Evolutionary conservation across 148 eudicot genomes (phyloP), one percentile per base, ranked within the genome.

Genomic region (Arctostaphylos glauca): DNA sequence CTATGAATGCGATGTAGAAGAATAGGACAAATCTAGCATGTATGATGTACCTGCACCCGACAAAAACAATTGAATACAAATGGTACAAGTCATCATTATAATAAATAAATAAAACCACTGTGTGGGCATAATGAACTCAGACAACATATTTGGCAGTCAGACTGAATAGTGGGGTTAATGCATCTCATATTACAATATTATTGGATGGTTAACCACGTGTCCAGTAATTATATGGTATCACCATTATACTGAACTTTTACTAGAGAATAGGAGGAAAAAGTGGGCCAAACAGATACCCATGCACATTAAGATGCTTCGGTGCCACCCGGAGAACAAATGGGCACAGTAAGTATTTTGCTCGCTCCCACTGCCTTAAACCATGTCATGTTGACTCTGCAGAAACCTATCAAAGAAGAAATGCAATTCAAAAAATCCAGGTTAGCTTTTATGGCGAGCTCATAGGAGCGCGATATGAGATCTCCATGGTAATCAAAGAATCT

Each of bases 361-460:
- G 52, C 58, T 76, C 50, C 73, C 59, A 41, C 21, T 12, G 81
- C 68, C 60, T 19, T 77, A 14, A 14, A 53, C 18, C 43, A 58
- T 58, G 78, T n/a, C 62, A 16, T 18, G 54, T 75, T 68, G 64
- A 18, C 10, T 44, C 81, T 44, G 67, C 81, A 48, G 76, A 77
- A 83, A 64, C 85, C 85, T 83, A 46, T 55, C 55, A 54, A 66
- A 76, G 16, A 83, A 66, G 54, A 77, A 73, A 80, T 14, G 74
- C 60, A 62, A 23, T 59, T 59, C 47, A 44, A 52, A 81, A 80
- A 43, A 81, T 9, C 10, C 66, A 55, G 52, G 68, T 55, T 56
- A 75, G 67, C 44, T 50, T 75, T 58, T 18, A 81, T 64, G 48
- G 81, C 47, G 43, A 19, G 46, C 44, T 23, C 14, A 14, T 41